Evolutionary conservation across 305 asterid species (phyloP).

Genomic region (Fraxinus dipetala): DNA sequence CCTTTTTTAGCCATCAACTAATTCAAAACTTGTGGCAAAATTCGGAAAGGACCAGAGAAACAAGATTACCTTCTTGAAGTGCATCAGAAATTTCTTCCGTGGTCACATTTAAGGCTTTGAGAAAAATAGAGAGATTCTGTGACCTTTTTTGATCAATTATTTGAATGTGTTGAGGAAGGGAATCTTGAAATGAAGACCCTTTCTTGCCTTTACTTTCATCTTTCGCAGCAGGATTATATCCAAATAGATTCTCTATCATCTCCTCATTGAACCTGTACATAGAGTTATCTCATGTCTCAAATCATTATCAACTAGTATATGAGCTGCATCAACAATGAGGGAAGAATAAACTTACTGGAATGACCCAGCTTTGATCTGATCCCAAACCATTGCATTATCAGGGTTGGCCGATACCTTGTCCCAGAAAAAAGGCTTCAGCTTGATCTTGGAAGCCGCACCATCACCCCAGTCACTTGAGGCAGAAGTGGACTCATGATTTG

Average conservation of each 20-base stretch:
- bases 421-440: slow-evolving; percentile 64
- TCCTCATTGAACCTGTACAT: slow-evolving; percentile 50
- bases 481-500: slow-evolving; percentile 25
- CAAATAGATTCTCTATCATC: slow-evolving; percentile 51
- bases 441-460: slow-evolving; percentile 35
- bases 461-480: slow-evolving; percentile 17
- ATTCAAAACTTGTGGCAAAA: neutral
- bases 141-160: slow-evolving; percentile 47
- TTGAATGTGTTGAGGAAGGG: slow-evolving; percentile 31
- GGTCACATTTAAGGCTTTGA: slow-evolving; percentile 51
- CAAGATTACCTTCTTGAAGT: slow-evolving; percentile 46
- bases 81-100: slow-evolving; percentile 55
- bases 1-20: neutral
- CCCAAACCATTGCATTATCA: slow-evolving; percentile 58
- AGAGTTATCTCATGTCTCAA: neutral
- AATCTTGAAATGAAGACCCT: slow-evolving; percentile 24
- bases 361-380: slow-evolving; percentile 53
- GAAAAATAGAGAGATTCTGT: slow-evolving; percentile 49
- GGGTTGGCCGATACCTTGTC: slow-evolving; percentile 54
- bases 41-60: slow-evolving; percentile 1
- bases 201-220: slow-evolving; percentile 26
- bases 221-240: slow-evolving; percentile 38
- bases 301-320: neutral
- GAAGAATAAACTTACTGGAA: slow-evolving; percentile 42
- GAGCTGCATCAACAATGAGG: slow-evolving; percentile 1